phyloP scores from a whole-genome alignment of 768 basidiomycete species.

The Hericium alpestre region DNA sequence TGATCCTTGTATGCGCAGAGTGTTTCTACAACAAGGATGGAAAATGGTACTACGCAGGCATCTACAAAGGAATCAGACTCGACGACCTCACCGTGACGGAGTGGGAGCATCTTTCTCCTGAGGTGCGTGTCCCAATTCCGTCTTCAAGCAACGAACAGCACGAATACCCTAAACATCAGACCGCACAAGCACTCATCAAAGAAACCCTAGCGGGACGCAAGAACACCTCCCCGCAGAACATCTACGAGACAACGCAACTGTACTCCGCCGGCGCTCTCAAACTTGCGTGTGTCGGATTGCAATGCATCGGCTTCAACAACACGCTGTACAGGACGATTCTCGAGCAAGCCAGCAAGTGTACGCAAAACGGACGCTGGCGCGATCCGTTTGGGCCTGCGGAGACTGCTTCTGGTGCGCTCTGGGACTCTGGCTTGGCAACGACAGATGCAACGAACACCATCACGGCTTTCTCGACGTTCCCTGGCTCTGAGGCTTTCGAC shows the following conservation, averaged over 20 bases:
- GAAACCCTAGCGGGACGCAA: constrained; percentile 64
- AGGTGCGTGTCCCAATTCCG: constrained; percentile 30
- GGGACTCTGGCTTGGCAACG: background rate
- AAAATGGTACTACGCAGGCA: constrained; percentile 78
- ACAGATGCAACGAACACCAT: background rate
- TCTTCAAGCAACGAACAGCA: background rate
- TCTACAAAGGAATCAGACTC: constrained; percentile 56
- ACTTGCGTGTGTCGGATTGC: constrained; percentile 62
- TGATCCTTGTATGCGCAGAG: constrained; percentile 30
- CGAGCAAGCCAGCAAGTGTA: constrained; percentile 47
- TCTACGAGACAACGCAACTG: constrained; percentile 65
- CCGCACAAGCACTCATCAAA: constrained; percentile 54
- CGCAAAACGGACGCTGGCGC: constrained; percentile 22
- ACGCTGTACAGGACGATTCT: constrained; percentile 53
- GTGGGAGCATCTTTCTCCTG: constrained; percentile 54
- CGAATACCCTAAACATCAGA: constrained; percentile 27
- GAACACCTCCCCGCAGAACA: constrained; percentile 67
- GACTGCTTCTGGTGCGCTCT: background rate
- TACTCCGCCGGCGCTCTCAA: constrained; percentile 65
- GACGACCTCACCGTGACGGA: constrained; percentile 57
- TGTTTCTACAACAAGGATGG: constrained; percentile 77
- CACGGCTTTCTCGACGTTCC: background rate
- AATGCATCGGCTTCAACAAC: constrained; percentile 69
- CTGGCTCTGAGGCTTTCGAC: background rate
- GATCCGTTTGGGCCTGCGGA: constrained; percentile 6